Evolutionary conservation across 1,139 yeast species (phyloP), one percentile per base, ranked within the genome.

Genomic region (Hyphopichia burtonii): DNA sequence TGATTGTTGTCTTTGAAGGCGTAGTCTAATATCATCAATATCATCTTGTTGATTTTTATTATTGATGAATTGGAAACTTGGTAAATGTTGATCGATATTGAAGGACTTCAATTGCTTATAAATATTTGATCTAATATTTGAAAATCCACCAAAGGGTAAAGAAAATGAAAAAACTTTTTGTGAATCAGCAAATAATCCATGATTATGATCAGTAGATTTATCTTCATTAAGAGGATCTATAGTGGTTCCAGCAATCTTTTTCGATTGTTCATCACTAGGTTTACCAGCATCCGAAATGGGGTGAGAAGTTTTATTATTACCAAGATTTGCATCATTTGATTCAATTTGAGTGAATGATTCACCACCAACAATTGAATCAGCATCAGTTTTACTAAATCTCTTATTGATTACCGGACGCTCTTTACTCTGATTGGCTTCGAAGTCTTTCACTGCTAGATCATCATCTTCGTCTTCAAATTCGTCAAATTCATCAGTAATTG

Each of bases 1-100:
- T 0, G 86, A 71, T 43, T 79, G 78, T 48, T 80, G 85, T 34
- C 86, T 66, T 43, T 69, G 66, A 36, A 85, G 56, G 51, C 74
- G 78, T 34, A 68, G 51, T 32, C 74, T 64, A 32, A 82, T 65
- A 36, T 68, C 73, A 45, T 49, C 65, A 14, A 55, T 55, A 25
- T 46, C 56, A 45, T 43, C 61, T 38, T 20, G 50, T 44, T 44
- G 52, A 42, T 37, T 56, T 49, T 23, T 57, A 57, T 17, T 52
- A 51, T 18, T 52, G 51, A 45, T 38, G 45, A 55, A 41, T 12
- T 36, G 47, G 18, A 38, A 22, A 22, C 31, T 41, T 1, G 66
- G 68, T n/a, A 61, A 41, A 33, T 53, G 57, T 17, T 51, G 42
- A 22, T 56, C 59, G n/a, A 51, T 37, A 41, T 58, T 44, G 57